Evolutionary conservation across 2,329 filamentous ascomycete species (phyloP).

Genomic region (Calonectria naviculata): DNA sequence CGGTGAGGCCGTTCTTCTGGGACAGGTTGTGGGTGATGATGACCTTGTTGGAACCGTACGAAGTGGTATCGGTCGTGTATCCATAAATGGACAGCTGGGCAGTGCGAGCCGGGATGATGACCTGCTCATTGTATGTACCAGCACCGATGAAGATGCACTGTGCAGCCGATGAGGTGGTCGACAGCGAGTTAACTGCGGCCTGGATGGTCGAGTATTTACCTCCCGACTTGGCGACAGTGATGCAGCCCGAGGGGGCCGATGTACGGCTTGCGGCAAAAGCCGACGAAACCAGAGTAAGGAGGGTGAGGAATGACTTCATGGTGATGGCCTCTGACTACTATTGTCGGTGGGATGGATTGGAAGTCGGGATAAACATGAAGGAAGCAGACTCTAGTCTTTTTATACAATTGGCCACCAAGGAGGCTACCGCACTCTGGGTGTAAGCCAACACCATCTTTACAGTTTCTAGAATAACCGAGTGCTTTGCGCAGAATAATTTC

Average conservation of each 20-base stretch:
- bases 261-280: slow-evolving; percentile 48
- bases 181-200: slow-evolving; percentile 67
- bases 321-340: neutral
- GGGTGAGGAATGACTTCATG: slow-evolving; percentile 32
- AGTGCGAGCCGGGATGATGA: slow-evolving; percentile 60
- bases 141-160: slow-evolving; percentile 76
- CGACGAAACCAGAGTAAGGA: slow-evolving; percentile 26
- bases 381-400: neutral
- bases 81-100: slow-evolving; percentile 67
- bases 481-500: neutral
- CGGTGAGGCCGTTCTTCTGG: slow-evolving; percentile 59
- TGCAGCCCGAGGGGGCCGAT: slow-evolving; percentile 58
- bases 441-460: neutral
- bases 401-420: too few species aligned
- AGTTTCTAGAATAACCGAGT: neutral
- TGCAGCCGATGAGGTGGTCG: slow-evolving; percentile 57
- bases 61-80: slow-evolving; percentile 61
- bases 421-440: too few species aligned
- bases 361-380: neutral
- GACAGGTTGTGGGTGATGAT: slow-evolving; percentile 56
- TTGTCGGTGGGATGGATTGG: neutral
- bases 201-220: slow-evolving; percentile 55
- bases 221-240: slow-evolving; percentile 57
- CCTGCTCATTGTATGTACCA: slow-evolving; percentile 61
- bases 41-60: slow-evolving; percentile 67